Conservation (phyloP, 2,329 filamentous ascomycete genomes). For the Aureobasidium leucospermi region DNA sequence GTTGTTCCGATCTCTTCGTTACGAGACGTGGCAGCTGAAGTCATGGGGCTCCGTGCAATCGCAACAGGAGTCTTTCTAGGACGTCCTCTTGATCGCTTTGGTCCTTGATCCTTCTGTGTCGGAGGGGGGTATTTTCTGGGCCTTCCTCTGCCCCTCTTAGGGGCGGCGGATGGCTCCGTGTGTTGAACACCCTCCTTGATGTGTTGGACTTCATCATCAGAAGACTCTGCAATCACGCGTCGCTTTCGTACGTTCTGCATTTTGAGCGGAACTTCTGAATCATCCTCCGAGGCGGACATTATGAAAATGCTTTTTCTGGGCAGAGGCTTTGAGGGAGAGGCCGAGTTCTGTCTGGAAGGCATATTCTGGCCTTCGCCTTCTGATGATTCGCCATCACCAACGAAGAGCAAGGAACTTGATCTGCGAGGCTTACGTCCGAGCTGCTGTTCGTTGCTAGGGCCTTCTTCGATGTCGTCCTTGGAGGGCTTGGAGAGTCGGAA, state of each 20-base stretch:
- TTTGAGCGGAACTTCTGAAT: background rate
- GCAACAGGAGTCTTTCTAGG: too few species aligned
- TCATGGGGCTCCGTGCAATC: background rate
- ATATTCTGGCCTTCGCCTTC: too few species aligned
- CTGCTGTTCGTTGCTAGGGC: background rate
- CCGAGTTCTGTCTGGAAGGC: too few species aligned
- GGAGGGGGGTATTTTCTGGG: background rate
- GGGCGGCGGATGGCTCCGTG: background rate
- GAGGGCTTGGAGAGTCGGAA: too few species aligned
- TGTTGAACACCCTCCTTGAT: background rate
- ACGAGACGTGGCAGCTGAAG: background rate
- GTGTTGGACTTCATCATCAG: background rate
- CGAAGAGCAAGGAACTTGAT: too few species aligned
- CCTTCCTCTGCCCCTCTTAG: constrained; percentile 3
- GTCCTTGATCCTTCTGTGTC: background rate
- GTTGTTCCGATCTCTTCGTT: background rate
- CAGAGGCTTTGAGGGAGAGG: too few species aligned
- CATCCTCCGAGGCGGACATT: background rate
- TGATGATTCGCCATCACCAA: too few species aligned
- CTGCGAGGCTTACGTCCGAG: too few species aligned
- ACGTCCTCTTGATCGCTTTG: too few species aligned
- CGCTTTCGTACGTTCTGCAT: background rate
- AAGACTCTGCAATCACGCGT: background rate
- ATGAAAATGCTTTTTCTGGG: background rate
- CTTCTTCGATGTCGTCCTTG: background rate